A percentile compares a stretch with the other conserved stretches of the same genome.
Conservation (phyloP, 179 eudicot genomes). For the Beta lomatogona region DNA sequence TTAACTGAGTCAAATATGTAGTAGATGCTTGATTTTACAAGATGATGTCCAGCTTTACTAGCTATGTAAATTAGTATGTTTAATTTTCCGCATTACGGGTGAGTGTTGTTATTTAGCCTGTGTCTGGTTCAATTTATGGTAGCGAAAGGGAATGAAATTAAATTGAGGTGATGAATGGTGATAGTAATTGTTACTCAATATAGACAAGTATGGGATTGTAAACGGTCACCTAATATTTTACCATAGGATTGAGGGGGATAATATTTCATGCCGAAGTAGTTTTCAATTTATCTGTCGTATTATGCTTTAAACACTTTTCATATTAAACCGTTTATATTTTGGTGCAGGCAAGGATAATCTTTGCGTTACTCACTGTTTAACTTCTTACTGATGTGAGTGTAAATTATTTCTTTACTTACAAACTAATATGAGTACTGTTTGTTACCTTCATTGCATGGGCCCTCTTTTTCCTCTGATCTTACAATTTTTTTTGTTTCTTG, state of each 20-base stretch:
- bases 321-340: not conserved
- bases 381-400: constrained; percentile 19
- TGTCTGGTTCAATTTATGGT: no score
- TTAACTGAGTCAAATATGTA: no score
- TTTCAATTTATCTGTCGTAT: not conserved
- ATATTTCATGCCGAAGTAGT: not conserved
- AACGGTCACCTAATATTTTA: no score
- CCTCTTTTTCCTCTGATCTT: not conserved
- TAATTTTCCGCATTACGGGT: no score
- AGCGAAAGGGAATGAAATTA: no score
- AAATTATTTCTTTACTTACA: not conserved
- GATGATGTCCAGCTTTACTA: not conserved
- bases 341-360: constrained; percentile 12
- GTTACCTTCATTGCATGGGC: not conserved
- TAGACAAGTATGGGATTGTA: no score
- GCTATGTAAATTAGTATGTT: not conserved
- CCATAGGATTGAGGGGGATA: no score
- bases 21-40: not conserved
- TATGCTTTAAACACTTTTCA: not conserved
- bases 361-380: not conserved
- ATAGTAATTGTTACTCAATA: no score
- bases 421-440: not conserved
- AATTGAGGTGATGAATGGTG: no score
- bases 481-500: not conserved
- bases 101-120: no score